Conservation (phyloP, 2,329 filamentous ascomycete species). For the Diaporthe ampelina region DNA sequence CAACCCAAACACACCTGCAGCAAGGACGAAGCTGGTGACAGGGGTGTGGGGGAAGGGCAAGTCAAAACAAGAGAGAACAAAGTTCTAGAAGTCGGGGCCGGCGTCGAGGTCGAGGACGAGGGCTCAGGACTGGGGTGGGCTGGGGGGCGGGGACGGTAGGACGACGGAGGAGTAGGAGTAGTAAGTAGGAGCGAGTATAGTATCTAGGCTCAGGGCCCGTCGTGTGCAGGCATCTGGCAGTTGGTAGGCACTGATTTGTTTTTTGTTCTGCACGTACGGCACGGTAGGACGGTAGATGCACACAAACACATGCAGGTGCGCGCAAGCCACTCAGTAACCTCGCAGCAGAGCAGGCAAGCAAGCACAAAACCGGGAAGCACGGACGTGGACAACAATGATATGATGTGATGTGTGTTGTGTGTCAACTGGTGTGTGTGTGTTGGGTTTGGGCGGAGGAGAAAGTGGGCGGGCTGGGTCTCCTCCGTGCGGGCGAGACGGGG, state of each 20-base stretch:
- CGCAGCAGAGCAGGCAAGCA: not conserved
- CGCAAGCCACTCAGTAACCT: slow-evolving; percentile 1
- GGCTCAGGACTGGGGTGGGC: slow-evolving; percentile 21
- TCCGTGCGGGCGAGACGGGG: slow-evolving; percentile 28
- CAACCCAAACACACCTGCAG: slow-evolving; percentile 28
- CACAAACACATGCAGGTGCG: slow-evolving; percentile 23
- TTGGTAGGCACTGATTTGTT: slow-evolving; percentile 9
- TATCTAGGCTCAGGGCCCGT: slow-evolving; percentile 17
- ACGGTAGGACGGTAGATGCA: not conserved
- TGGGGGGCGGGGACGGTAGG: not conserved
- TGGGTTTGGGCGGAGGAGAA: slow-evolving; percentile 36
- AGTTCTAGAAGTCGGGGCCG: slow-evolving; percentile 28
- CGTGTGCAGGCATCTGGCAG: slow-evolving; percentile 18
- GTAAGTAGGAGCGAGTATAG: not conserved
- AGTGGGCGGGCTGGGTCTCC: slow-evolving; percentile 31
- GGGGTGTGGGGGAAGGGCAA: not conserved
- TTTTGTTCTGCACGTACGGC: slow-evolving; percentile 18
- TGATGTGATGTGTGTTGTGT: slow-evolving; percentile 33
- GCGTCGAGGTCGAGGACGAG: slow-evolving; percentile 31
- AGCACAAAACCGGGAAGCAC: slow-evolving; percentile 7
- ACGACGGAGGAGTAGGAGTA: not conserved
- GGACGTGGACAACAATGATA: slow-evolving; percentile 35
- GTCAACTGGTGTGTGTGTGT: slow-evolving; percentile 6
- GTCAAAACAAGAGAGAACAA: slow-evolving; percentile 27
- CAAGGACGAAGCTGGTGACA: slow-evolving; percentile 13